phyloP scores from a whole-genome alignment of 2,329 filamentous ascomycete genomes.

The Coniella vitis region DNA sequence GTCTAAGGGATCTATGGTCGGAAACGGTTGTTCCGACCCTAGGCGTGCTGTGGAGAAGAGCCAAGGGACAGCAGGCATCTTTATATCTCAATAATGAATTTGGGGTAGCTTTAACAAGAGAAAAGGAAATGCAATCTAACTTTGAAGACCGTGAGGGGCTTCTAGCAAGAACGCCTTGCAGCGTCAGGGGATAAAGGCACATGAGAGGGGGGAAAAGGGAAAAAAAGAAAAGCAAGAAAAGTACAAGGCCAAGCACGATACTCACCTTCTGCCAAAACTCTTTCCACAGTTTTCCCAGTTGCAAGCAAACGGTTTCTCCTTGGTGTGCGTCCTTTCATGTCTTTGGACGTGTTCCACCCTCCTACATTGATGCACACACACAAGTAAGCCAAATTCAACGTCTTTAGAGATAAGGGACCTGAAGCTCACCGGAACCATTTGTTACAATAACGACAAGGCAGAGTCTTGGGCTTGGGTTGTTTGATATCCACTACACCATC shows the following conservation, averaged over 20 bases:
- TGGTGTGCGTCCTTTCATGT: constrained; percentile 58
- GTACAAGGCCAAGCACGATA: no score
- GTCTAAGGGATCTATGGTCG: no score
- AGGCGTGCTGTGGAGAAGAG: constrained; percentile 7
- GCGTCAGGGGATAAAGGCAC: background rate
- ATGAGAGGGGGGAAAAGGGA: constrained; percentile 3
- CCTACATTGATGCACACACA: constrained; percentile 32
- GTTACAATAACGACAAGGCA: constrained; percentile 57
- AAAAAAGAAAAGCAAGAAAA: constrained; percentile 16
- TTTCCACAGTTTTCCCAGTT: constrained; percentile 54
- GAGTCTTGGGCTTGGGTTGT: constrained; percentile 54
- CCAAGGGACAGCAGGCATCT: constrained; percentile 3
- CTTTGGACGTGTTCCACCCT: constrained; percentile 59
- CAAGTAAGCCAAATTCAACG: constrained; percentile 34
- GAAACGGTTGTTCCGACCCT: no score
- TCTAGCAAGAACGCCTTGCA: background rate
- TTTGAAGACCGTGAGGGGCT: background rate
- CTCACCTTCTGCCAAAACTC: constrained; percentile 56
- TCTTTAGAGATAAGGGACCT: constrained; percentile 18
- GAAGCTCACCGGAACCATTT: constrained; percentile 52
- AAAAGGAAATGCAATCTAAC: constrained; percentile 1
- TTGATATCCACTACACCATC: constrained; percentile 45
- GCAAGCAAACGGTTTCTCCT: constrained; percentile 58
- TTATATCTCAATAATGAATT: constrained; percentile 4
- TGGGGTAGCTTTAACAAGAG: constrained; percentile 3